A percentile compares a stretch with the other conserved stretches of the same genome.
Conservation (phyloP, 2,329 filamentous ascomycete genomes). For the Fusarium sacchari region DNA sequence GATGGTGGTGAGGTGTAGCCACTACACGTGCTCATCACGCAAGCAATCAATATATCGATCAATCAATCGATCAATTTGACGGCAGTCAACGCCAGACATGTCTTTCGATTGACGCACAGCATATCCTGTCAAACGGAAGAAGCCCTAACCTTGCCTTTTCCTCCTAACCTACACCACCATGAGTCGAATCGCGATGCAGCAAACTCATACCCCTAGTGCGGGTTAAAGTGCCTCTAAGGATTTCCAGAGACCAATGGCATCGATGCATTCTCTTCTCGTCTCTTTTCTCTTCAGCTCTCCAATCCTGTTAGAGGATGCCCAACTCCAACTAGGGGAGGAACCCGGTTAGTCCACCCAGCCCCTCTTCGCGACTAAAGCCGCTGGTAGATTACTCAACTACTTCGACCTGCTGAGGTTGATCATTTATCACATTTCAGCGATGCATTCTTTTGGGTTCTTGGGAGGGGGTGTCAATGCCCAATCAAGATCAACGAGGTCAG, state of each 20-base stretch:
- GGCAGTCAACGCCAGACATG: conserved; percentile 15
- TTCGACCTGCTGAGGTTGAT: conserved; percentile 11
- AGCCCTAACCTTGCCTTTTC: neutral
- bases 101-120: conserved; percentile 23
- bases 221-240: conserved; percentile 6
- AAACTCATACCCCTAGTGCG: conserved; percentile 8
- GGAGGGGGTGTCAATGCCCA: conserved; percentile 2
- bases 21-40: conserved; percentile 23
- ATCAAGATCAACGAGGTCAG: conserved; percentile 1
- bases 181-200: conserved; percentile 11
- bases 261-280: conserved; percentile 20
- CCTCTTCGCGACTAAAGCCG: conserved; percentile 12
- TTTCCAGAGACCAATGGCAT: conserved; percentile 13
- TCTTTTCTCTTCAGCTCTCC: conserved; percentile 27
- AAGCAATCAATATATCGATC: conserved; percentile 12
- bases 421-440: conserved; percentile 30
- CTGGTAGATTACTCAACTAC: conserved; percentile 22
- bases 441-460: neutral
- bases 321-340: conserved; percentile 23
- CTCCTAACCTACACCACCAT: neutral
- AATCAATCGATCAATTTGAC: conserved; percentile 21
- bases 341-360: conserved; percentile 1
- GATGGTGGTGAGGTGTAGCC: conserved; percentile 12
- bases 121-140: conserved; percentile 10
- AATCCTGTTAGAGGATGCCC: neutral